Base-by-base conservation (phyloP, 2,329 filamentous ascomycete genomes). In the Talaromyces rugulosus region DNA sequence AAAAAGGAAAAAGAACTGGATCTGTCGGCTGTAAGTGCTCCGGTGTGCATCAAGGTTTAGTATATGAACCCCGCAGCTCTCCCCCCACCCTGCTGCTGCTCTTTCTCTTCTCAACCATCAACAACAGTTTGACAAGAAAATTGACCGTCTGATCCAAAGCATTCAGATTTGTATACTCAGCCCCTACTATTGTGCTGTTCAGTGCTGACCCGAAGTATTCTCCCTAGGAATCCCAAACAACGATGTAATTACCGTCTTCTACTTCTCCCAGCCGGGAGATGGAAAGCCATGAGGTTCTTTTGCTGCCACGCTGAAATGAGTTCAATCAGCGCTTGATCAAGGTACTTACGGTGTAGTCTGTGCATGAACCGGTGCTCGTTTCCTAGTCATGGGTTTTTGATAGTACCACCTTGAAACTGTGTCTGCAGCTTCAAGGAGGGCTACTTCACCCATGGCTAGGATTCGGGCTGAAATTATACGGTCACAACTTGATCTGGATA, bases 401-500 rank as follows among this genome's bases (percentile, higher is more conserved):
- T 51, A 31, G n/a, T 30, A 36, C 68, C 67, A 66, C 59, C 67
- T 61, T 62, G 54, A 65, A 71, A 68, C 70, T 56, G 61, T 55
- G 59, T 33, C 8, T 23, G 8, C 34, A 40, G 36, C 14, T 40
- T 40, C 36, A 16, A 36, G 34, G 14, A 36, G 12, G 34, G 12
- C 16, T 40, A 40, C 53, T 52, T 56, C 33, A 28, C 50, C 55
- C 16, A 36, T 47, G 57, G 62, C 60, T 66, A 67, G 55, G 71
- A 71, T 77, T 23, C 73, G 75, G 77, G 77, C 77, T 80, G 77
- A 94, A 90, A 95, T 87, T 87, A 95, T 89, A 95, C 91, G 90
- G 91, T 89, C 82, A 83, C 81, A 92, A 94, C 90, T 94, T 94
- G 91, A 94, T 93, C 90, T 91, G 90, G 91, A 93, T 94, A 94